Conservation (phyloP, 2,329 filamentous ascomycete genomes). For the Aspergillus costaricaensis region DNA sequence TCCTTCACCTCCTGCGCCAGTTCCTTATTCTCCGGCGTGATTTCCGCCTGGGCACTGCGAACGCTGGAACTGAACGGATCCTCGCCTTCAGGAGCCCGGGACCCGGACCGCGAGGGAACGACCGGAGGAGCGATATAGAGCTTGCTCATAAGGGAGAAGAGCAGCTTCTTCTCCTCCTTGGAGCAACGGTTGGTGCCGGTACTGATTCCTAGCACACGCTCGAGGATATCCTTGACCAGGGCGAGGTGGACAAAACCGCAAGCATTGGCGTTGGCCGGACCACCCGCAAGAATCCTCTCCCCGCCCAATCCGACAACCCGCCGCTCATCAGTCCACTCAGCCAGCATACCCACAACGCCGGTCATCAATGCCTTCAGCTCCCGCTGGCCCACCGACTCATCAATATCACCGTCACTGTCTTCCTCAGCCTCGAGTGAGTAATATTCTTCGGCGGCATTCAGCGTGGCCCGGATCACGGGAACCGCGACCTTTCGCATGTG, state of each 20-base stretch:
- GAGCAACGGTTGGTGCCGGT: conserved; percentile 36
- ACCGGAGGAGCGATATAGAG: conserved; percentile 72
- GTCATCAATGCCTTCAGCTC: conserved; percentile 59
- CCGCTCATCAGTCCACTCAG: conserved; percentile 93
- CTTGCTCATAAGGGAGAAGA: conserved; percentile 78
- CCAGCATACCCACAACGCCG: conserved; percentile 75
- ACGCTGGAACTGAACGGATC: conserved; percentile 58
- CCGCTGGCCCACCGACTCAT: conserved; percentile 72
- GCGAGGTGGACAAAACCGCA: conserved; percentile 79
- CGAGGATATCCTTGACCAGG: conserved; percentile 74
- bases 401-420: conserved; percentile 71
- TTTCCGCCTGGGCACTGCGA: conserved; percentile 50
- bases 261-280: conserved; percentile 56
- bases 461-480: conserved; percentile 71
- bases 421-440: conserved; percentile 73
- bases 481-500: conserved; percentile 76
- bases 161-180: conserved; percentile 80
- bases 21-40: conserved; percentile 54
- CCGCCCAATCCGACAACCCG: conserved; percentile 67
- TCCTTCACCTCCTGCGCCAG: conserved; percentile 59
- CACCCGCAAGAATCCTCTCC: conserved; percentile 46
- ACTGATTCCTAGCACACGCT: conserved; percentile 63
- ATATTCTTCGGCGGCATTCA: conserved; percentile 60
- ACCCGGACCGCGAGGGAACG: conserved; percentile 46
- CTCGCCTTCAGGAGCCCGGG: conserved; percentile 57